Evolutionary conservation across 108 stramenopile species (phyloP).

Genomic region (Aureococcus anophagefferens): DNA sequence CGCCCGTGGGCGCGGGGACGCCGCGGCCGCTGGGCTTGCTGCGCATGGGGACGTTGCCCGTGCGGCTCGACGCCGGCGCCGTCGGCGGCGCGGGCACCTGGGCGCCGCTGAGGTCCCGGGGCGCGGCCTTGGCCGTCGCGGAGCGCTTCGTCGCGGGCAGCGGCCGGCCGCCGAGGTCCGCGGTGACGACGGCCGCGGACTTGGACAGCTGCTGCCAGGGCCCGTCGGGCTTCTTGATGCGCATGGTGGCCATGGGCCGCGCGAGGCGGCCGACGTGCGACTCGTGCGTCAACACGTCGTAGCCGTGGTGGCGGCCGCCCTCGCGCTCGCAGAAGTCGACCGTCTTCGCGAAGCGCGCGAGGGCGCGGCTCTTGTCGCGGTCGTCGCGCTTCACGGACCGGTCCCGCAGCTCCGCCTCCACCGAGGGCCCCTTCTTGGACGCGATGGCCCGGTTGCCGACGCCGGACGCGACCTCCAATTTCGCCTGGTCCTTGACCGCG

Average conservation of each 20-base stretch:
- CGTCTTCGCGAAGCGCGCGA: neutral
- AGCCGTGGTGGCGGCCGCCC: neutral
- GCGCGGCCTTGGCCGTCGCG: too few relatives aligned
- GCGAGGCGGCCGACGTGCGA: neutral
- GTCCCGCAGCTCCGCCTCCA: neutral
- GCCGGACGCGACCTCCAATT: neutral
- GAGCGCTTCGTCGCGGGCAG: too few relatives aligned
- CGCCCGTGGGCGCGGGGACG: too few relatives aligned
- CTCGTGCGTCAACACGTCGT: neutral
- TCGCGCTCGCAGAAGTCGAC: neutral
- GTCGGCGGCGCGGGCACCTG: too few relatives aligned
- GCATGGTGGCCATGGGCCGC: neutral
- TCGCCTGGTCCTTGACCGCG: neutral
- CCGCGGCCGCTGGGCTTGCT: too few relatives aligned
- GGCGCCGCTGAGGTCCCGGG: too few relatives aligned
- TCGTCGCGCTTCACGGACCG: neutral
- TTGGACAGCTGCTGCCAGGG: neutral
- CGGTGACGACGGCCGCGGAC: neutral
- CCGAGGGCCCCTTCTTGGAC: neutral
- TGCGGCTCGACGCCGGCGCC: too few relatives aligned
- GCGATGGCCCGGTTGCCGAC: neutral
- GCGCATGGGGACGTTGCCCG: too few relatives aligned
- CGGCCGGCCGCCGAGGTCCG: too few relatives aligned
- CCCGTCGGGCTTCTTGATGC: neutral
- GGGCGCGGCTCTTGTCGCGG: neutral